phyloP scores from a whole-genome alignment of 805 yeast genomes.

The Metschnikowia hibisci region DNA sequence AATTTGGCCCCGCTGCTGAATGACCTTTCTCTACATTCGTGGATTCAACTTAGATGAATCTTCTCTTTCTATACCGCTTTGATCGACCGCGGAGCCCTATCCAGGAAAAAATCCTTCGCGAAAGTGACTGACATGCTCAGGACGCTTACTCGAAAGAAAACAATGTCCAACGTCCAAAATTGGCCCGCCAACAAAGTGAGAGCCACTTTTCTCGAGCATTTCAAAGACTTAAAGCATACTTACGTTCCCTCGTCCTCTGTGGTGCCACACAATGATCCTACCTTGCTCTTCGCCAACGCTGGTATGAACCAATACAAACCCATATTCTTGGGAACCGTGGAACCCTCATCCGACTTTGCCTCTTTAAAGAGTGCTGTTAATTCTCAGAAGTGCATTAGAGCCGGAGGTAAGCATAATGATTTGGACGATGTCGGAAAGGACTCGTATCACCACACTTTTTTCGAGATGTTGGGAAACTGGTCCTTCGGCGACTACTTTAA shows the following conservation, averaged over 20 bases:
- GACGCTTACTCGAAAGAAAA: slow-evolving; percentile 16
- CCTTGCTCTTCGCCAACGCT: slow-evolving; percentile 93
- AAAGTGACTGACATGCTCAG: slow-evolving; percentile 15
- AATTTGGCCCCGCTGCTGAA: too few relatives aligned
- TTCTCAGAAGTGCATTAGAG: slow-evolving; percentile 98
- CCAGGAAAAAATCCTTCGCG: slow-evolving; percentile 10
- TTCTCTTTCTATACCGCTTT: not conserved
- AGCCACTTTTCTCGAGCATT: slow-evolving; percentile 78
- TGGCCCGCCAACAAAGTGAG: slow-evolving; percentile 61
- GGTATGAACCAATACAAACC: slow-evolving; percentile 99
- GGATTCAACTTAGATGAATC: too few relatives aligned
- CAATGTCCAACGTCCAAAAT: slow-evolving; percentile 18
- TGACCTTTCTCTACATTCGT: too few relatives aligned
- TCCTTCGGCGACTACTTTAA: slow-evolving; percentile 99
- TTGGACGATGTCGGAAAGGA: slow-evolving; percentile 98
- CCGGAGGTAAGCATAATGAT: slow-evolving; percentile 98
- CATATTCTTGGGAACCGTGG: slow-evolving; percentile 94
- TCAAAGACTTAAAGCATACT: slow-evolving; percentile 64
- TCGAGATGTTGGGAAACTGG: slow-evolving; percentile 99
- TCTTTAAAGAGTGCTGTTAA: slow-evolving; percentile 83
- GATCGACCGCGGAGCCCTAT: not conserved
- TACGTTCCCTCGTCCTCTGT: slow-evolving; percentile 92
- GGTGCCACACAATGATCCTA: slow-evolving; percentile 97
- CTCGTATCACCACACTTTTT: slow-evolving; percentile 96
- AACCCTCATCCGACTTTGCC: slow-evolving; percentile 86